These are phyloP conservation scores for Candida taoyuanica DNA, from an alignment of 805 yeast species.

Conservation along the genomic window DNA sequence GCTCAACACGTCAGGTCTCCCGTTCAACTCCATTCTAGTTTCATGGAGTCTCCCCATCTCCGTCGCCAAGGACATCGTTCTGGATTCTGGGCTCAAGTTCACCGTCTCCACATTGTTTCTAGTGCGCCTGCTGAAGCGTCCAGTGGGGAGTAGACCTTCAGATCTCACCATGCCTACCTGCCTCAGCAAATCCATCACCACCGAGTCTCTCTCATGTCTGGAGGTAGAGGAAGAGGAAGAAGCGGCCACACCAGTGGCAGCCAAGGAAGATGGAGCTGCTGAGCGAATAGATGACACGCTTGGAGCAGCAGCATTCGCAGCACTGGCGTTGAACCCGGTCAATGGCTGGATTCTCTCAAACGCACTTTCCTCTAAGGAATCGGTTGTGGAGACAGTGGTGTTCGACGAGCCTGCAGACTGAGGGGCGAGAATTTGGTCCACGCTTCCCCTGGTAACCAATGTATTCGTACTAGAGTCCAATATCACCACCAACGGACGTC, in stretches of 20 bases:
- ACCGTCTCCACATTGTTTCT: constrained; percentile 22
- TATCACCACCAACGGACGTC: constrained; percentile 17
- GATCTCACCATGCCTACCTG: constrained; percentile 4
- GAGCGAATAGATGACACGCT: too few species aligned
- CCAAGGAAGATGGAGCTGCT: background rate
- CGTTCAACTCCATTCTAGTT: constrained; percentile 5
- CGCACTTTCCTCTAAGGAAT: background rate
- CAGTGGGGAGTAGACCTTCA: constrained; percentile 17
- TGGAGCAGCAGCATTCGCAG: background rate
- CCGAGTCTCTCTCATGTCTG: constrained; percentile 8
- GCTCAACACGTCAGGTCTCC: constrained; percentile 1
- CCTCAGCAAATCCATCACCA: constrained; percentile 10
- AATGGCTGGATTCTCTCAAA: constrained; percentile 4
- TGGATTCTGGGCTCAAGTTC: constrained; percentile 7
- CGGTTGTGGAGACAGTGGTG: background rate
- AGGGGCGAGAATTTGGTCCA: background rate
- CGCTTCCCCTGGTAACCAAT: constrained; percentile 4
- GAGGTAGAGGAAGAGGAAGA: background rate
- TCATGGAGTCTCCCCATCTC: constrained; percentile 6
- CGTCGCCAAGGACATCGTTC: constrained; percentile 3
- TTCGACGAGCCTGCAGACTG: background rate
- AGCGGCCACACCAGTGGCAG: background rate
- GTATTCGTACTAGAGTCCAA: constrained; percentile 20
- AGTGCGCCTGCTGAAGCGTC: constrained; percentile 24
- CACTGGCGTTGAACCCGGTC: constrained; percentile 2